Evolutionary conservation across 768 basidiomycete species (phyloP), one percentile per base, ranked within the genome.

Genomic region (Pulveroboletus sp.): DNA sequence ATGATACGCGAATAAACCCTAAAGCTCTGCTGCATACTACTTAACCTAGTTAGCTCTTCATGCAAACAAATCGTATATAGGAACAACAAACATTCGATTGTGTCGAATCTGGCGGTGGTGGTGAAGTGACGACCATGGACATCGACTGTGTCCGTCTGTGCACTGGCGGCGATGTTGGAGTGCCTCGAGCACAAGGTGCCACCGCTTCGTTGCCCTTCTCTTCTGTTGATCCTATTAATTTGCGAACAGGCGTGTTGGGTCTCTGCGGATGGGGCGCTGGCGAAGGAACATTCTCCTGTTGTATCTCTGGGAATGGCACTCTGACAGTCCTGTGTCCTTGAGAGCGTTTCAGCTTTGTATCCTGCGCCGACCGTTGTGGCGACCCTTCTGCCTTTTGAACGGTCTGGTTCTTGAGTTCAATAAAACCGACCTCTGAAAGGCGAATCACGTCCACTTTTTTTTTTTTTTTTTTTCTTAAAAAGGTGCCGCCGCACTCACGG

Each of bases 111-210:
- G 43, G 38, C 8, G 55, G 35, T 28, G 46, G 31, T 10, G 63
- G 55, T 4, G 65, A 54, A 2, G 45, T 54, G 38, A 35, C 46
- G 14, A 65, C 58, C 52, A 54, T 64, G 3, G 66, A 49, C 63
- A 68, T 52, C 0, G 66, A 68, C 31, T 36, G 64, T 28, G 68
- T 55, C 17, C 66, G 66, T 46, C 66, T 43, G 28, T 58, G 66
- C 6, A 47, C 52, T 3, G 47, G 56, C 4, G 47, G 56, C 4
- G 60, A 52, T 4, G 51, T 43, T 6, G 58, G 43, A 4, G 31
- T 1, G n/a, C 26, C 43, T 33, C 32, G 54, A 6, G 35, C 31
- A 24, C 41, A 35, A 5, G 38, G 33, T 3, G 30, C 39, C 39
- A 30, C 41, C n/a, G 28, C 36, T 10, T 41, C 38, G 6, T 44